Percentiles rank a stretch among this genome's conserved stretches.
These are phyloP conservation scores for Zygosaccharomyces pseudobailii DNA, from an alignment of 1,139 yeast species.

Conservation along the genomic window DNA sequence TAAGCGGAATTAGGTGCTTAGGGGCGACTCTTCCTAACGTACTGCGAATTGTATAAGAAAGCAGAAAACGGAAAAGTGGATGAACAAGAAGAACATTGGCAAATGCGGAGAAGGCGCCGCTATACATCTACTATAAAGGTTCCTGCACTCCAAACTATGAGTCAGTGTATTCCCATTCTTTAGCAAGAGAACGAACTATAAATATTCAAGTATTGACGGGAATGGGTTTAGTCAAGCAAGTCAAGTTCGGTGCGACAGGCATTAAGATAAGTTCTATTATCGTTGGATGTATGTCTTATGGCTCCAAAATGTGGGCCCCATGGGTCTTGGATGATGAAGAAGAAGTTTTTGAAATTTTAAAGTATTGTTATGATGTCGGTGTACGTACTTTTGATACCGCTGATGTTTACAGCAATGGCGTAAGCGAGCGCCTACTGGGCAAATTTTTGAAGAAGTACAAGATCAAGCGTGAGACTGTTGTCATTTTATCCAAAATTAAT, in stretches of 20 bases:
- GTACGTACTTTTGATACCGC: slow-evolving; percentile 46
- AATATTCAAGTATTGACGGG: too few species aligned
- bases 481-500: slow-evolving; percentile 39
- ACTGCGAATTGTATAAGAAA: too few species aligned
- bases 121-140: too few species aligned
- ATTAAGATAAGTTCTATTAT: slow-evolving; percentile 42
- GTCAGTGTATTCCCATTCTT: too few species aligned
- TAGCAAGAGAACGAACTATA: too few species aligned
- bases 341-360: slow-evolving; percentile 34
- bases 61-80: too few species aligned
- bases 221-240: slow-evolving; percentile 9
- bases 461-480: slow-evolving; percentile 39
- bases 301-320: slow-evolving; percentile 38
- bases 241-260: slow-evolving; percentile 36
- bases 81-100: too few species aligned
- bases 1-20: too few species aligned
- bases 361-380: slow-evolving; percentile 43
- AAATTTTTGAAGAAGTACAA: slow-evolving; percentile 37
- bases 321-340: slow-evolving; percentile 43
- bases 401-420: slow-evolving; percentile 40
- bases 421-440: slow-evolving; percentile 37
- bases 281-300: slow-evolving; percentile 50
- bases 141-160: too few species aligned
- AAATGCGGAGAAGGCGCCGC: too few species aligned
- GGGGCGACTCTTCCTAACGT: too few species aligned